Evolutionary conservation across 257 asterid species (phyloP).

Genomic region (Capsicum rhomboideum): DNA sequence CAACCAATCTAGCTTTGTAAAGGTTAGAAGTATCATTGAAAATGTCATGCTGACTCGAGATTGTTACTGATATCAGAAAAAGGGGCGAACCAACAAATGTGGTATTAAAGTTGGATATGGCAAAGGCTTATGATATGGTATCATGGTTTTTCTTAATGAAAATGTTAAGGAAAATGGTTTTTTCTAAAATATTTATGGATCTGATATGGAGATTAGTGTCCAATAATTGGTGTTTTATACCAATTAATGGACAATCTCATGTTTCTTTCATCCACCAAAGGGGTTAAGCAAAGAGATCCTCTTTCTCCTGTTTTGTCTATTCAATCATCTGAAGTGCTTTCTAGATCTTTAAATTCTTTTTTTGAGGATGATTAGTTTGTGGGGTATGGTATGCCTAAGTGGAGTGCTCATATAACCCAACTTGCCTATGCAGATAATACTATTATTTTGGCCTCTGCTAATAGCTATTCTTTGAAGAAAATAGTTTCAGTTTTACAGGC

Average conservation of each 20-base stretch:
- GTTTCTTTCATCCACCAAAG: neutral
- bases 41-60: neutral
- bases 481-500: neutral
- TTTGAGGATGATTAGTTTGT: neutral
- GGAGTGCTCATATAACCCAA: too few relatives aligned
- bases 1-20: too few relatives aligned
- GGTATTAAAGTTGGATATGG: neutral
- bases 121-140: too few relatives aligned
- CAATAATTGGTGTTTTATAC: too few relatives aligned
- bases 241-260: neutral
- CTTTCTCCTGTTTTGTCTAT: too few relatives aligned
- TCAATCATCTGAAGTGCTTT: too few relatives aligned
- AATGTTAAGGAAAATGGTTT: neutral
- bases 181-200: too few relatives aligned
- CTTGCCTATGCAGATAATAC: too few relatives aligned
- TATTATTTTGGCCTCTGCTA: too few relatives aligned
- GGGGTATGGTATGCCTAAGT: neutral
- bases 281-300: too few relatives aligned
- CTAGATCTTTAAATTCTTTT: neutral
- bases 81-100: too few relatives aligned
- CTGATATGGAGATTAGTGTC: neutral
- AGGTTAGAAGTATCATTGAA: neutral
- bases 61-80: neutral
- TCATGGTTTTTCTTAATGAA: too few relatives aligned
- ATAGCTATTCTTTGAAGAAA: neutral